These are phyloP conservation scores for Onygena corvina DNA, from an alignment of 2,329 filamentous ascomycete species.

Conservation along the genomic window DNA sequence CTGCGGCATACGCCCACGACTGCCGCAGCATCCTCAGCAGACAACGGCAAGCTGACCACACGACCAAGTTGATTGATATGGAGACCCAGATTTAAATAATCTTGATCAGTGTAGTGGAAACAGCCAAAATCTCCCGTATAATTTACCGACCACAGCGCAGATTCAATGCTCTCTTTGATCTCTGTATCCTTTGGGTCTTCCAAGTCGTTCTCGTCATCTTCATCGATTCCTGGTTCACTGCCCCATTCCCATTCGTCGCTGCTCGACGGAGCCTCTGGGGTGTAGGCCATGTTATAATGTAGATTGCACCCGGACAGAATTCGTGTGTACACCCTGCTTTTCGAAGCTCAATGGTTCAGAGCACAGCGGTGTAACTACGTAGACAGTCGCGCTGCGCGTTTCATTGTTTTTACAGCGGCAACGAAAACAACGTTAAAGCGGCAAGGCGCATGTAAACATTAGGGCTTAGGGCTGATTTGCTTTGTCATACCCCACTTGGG, in stretches of 20 bases:
- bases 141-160: not conserved
- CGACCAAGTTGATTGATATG: constrained; percentile 12
- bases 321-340: too few relatives aligned
- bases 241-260: not conserved
- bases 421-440: not conserved
- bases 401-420: not conserved
- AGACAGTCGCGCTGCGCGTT: too few relatives aligned
- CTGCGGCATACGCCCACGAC: constrained; percentile 15
- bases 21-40: constrained; percentile 12
- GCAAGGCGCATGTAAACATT: constrained; percentile 13
- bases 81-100: constrained; percentile 15
- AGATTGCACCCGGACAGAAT: too few relatives aligned
- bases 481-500: constrained; percentile 29
- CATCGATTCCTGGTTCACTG: not conserved
- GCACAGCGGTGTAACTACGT: too few relatives aligned
- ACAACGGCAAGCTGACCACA: constrained; percentile 16
- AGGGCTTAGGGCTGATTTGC: constrained; percentile 27
- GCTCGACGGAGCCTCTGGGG: too few relatives aligned
- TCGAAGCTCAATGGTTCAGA: too few relatives aligned
- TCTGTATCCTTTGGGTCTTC: not conserved
- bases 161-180: not conserved
- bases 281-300: too few relatives aligned
- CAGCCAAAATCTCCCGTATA: constrained; percentile 1
- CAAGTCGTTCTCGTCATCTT: not conserved
- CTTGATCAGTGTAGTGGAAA: not conserved